These are phyloP conservation scores for Piloderma croceum DNA, from an alignment of 768 basidiomycete genomes.

Conservation along the genomic window DNA sequence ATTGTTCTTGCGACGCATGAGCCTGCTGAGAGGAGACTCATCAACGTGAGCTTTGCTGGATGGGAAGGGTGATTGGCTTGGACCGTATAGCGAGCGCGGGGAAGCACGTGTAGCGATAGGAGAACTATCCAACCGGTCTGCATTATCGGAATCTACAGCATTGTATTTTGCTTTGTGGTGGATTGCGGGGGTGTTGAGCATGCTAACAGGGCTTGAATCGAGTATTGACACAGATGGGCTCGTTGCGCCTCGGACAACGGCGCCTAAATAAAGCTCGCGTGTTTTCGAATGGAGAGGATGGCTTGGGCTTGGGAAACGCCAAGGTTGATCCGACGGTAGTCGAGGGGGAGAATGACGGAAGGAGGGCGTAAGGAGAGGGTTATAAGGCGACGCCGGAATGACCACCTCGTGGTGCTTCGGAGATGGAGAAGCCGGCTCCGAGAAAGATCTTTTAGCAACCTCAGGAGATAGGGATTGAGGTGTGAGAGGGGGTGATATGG, in stretches of 20 bases:
- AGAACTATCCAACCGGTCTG: slow-evolving; percentile 27
- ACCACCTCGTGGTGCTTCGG: not conserved
- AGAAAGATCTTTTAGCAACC: not conserved
- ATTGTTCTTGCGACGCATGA: not conserved
- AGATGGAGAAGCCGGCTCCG: not conserved
- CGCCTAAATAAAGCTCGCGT: slow-evolving; percentile 59
- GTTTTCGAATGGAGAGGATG: slow-evolving; percentile 66
- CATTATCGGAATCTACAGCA: slow-evolving; percentile 24
- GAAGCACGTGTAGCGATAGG: slow-evolving; percentile 34
- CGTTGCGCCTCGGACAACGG: slow-evolving; percentile 49
- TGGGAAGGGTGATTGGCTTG: slow-evolving; percentile 29
- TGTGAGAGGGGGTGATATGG: slow-evolving; percentile 24
- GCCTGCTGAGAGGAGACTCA: slow-evolving; percentile 45
- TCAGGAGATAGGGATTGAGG: slow-evolving; percentile 8
- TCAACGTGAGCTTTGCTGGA: slow-evolving; percentile 31
- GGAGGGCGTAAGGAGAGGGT: slow-evolving; percentile 67
- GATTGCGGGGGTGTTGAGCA: slow-evolving; percentile 16
- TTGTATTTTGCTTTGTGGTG: slow-evolving; percentile 16
- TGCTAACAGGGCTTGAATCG: slow-evolving; percentile 32
- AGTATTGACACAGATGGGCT: slow-evolving; percentile 37
- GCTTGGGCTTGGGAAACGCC: slow-evolving; percentile 76
- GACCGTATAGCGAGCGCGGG: slow-evolving; percentile 36
- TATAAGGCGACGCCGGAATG: slow-evolving; percentile 66
- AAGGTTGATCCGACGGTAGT: slow-evolving; percentile 73
- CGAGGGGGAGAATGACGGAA: slow-evolving; percentile 75